A percentile compares a stretch with the other conserved stretches of the same genome.
These are phyloP conservation scores for Coprinopsis cinerea DNA, from an alignment of 768 basidiomycete genomes.

Conservation along the genomic window DNA sequence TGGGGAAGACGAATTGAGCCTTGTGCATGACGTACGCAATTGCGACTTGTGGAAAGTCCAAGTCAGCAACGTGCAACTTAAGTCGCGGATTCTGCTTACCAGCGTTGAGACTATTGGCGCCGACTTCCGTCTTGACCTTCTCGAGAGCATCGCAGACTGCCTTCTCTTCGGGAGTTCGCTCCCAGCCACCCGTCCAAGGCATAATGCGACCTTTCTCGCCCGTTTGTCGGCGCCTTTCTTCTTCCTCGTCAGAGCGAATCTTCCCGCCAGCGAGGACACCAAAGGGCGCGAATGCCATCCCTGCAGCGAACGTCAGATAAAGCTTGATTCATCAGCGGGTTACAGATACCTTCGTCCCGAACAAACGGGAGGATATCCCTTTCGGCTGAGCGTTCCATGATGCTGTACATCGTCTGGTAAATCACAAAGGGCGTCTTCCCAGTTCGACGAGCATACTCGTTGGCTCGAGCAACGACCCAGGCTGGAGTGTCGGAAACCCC, in stretches of 20 bases:
- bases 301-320: constrained; percentile 17
- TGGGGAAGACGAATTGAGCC: constrained; percentile 41
- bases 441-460: constrained; percentile 42
- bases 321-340: constrained; percentile 18
- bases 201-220: constrained; percentile 3
- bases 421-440: constrained; percentile 41
- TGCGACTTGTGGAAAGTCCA: constrained; percentile 25
- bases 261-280: constrained; percentile 31
- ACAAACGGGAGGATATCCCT: constrained; percentile 42
- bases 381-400: constrained; percentile 37
- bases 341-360: constrained; percentile 29
- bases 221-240: constrained; percentile 6
- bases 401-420: constrained; percentile 40
- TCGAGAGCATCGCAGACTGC: constrained; percentile 34
- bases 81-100: constrained; percentile 21
- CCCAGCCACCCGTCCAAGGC: constrained; percentile 18
- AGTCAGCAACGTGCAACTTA: background rate
- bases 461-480: constrained; percentile 37
- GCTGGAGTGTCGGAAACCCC: constrained; percentile 34
- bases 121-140: constrained; percentile 40
- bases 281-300: constrained; percentile 27
- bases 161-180: constrained; percentile 9
- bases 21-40: constrained; percentile 50
- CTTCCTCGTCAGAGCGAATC: constrained; percentile 39
- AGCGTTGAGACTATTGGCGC: constrained; percentile 36